Base-by-base conservation (phyloP, 768 basidiomycete species). In the Lentinula detonsa region DNA sequence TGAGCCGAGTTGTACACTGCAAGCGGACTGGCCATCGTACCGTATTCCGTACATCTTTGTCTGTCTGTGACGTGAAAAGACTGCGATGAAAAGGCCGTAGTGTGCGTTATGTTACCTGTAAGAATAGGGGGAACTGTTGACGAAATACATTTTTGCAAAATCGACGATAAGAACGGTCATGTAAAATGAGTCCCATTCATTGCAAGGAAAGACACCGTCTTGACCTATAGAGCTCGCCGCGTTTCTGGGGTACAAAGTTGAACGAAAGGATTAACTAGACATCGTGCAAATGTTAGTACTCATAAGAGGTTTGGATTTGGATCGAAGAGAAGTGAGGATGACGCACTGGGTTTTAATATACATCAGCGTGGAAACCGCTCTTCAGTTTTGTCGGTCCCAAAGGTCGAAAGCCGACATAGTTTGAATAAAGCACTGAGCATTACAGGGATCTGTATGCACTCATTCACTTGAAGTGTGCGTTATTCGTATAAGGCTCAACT, bases 81-180 rank as follows among this genome's bases (percentile, higher is more conserved):
- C 21, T 11, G 18, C 18, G 39, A 16, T 13, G 37, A 54, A 54
- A 15, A 54, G 34, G 10, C 31, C 51, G 53, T 5, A 56, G 28
- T 9, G 11, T 37, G 13, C 7, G 16, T 39, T 54, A 21, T 56
- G 55, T 28, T 40, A 46, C 18, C 45, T 46, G 45, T 21, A 46
- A 46, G 18, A 23, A 46, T 46, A n/a, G 16, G 39, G 39, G 5
- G 39, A 34, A 28, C 13, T 40, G 40, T 56, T 45, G 37, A 43
- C 15, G 23, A 42, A 55, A n/a, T 53, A 1, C 34, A 53, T n/a
- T 37, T 18, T 28, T 50, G 50, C 42, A 56, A 40, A 42, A 33
- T 56, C 40, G 55, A 56, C 55, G 55, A 56, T 43, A 43, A 31
- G 55, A 56, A 56, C 55, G 55, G 55, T 43, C 55, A 8, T 35